Percentiles rank a stretch among this genome's conserved stretches.
phyloP scores from a whole-genome alignment of 306 rosid genomes.

The Prinsepia uniflora region DNA sequence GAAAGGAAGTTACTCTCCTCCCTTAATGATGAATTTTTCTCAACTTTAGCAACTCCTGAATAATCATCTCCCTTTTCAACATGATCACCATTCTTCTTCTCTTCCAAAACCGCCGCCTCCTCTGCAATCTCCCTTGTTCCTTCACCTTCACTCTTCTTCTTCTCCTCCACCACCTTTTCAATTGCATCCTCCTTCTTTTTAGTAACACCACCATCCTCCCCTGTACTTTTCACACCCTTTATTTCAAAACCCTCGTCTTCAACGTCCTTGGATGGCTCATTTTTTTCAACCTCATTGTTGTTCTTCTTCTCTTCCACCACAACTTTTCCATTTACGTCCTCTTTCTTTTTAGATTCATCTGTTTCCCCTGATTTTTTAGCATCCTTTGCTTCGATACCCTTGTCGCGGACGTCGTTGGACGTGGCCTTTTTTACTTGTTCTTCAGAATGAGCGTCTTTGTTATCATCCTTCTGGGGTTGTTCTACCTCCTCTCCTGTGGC shows the following conservation, averaged over 20 bases:
- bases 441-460: background rate
- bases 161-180: background rate
- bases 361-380: background rate
- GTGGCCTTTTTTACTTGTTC: background rate
- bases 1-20: background rate
- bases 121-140: no score
- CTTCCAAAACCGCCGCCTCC: constrained; percentile 1
- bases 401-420: background rate
- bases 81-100: background rate
- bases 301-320: background rate
- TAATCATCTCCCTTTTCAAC: background rate
- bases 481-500: background rate
- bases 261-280: background rate
- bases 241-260: background rate
- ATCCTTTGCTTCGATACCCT: background rate
- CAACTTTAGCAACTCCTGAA: background rate
- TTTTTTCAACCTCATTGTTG: background rate
- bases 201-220: background rate
- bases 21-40: background rate
- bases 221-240: background rate
- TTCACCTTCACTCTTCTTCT: background rate
- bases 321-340: background rate
- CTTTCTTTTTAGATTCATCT: background rate
- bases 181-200: background rate
- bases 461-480: background rate